Base-by-base conservation (phyloP, 139 green algal species). In the Chlamydomonas incerta region DNA sequence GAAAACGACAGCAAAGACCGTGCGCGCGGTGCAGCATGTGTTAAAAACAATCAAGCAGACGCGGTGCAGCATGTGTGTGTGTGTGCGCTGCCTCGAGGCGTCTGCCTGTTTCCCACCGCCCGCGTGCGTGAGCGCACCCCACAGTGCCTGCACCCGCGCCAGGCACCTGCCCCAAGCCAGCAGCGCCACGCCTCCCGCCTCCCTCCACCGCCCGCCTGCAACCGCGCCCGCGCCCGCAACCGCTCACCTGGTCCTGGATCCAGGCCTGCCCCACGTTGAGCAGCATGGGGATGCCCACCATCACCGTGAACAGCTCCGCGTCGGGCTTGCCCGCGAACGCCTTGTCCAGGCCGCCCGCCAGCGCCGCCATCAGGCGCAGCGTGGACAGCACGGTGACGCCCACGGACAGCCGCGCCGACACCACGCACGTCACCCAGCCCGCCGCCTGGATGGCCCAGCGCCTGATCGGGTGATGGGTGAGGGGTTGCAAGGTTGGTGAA, bases 181-280 rank as follows among this genome's bases (percentile, higher is more conserved):
- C 13, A 46, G 17, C 34, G 26, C 34, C 68, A 9, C 68, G 31
- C 21, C 68, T 34, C 34, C 24, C 34, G 0, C 34, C 4, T 31
- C 68, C 47, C 72, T 29, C n/a, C n/a, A n/a, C n/a, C n/a, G n/a
- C n/a, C n/a, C n/a, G n/a, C n/a, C n/a, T n/a, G n/a, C n/a, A 5
- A 14, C 13, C 28, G 3, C 15, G 8, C 28, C 21, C 47, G n/a
- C 46, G 0, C 79, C 24, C 26, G 13, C 46, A 28, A 31, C 28
- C n/a, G 3, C 58, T 4, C 57, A 92, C 88, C 81, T 92, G 88
- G 74, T 92, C 88, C 70, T 92, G 88, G 31, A 92, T 92, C 80
- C 81, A 92, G 11, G 88, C 88, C 60, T 88, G 88, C 23, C 88
- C 88, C 33, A 90, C 67, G 68, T 92, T 92, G 68, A 92, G 60